A percentile compares a stretch with the other conserved stretches of the same genome.
Evolutionary conservation across 108 stramenopile genomes (phyloP).

Genomic region (Nitzschia sp.): DNA sequence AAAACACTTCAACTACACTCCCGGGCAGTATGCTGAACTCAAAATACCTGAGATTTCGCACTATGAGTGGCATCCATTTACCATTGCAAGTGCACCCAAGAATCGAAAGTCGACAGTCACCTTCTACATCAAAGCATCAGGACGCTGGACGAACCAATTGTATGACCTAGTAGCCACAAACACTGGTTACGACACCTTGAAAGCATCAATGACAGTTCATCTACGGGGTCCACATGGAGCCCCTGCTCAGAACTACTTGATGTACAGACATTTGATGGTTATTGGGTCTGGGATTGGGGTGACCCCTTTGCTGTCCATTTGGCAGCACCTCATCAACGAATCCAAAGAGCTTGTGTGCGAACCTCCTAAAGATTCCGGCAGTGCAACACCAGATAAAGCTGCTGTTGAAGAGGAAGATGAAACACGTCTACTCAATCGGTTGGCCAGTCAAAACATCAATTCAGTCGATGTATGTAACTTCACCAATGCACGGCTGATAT

Average conservation of each 20-base stretch:
- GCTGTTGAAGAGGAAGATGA: neutral
- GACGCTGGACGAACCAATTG: conserved; percentile 31
- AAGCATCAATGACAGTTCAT: neutral
- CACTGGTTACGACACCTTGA: neutral
- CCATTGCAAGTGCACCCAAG: conserved; percentile 34
- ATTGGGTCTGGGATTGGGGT: conserved; percentile 38
- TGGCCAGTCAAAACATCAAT: neutral
- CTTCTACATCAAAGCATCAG: conserved; percentile 29
- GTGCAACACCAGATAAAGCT: neutral
- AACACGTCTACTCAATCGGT: neutral
- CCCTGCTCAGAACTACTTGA: conserved; percentile 31
- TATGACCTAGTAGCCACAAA: conserved; percentile 12
- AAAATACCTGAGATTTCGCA: conserved; percentile 29
- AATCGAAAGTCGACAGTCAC: neutral
- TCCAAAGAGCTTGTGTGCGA: neutral
- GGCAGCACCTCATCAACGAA: conserved; percentile 25
- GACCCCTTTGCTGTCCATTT: conserved; percentile 30
- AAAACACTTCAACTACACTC: conserved; percentile 15
- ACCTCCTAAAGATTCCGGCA: neutral
- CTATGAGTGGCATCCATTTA: conserved; percentile 45
- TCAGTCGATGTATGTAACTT: conserved; percentile 9
- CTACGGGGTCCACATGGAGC: conserved; percentile 33
- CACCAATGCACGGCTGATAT: neutral
- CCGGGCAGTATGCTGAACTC: conserved; percentile 26
- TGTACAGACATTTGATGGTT: conserved; percentile 28